Base-by-base conservation (phyloP, 345 rosid species). In the Camelina sativa region DNA sequence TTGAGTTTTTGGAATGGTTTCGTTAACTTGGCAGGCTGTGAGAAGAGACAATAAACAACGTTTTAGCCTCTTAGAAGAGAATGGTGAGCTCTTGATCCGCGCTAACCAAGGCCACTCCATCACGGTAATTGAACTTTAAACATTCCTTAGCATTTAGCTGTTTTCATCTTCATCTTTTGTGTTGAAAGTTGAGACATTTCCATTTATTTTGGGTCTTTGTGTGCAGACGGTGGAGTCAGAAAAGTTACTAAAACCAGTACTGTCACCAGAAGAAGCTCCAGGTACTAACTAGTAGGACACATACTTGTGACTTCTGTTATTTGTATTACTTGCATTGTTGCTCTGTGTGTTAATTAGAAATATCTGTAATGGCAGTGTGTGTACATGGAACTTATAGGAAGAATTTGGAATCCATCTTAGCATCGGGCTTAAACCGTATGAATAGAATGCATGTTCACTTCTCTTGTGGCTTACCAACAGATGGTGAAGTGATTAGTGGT, bases 101-200 rank as follows among this genome's bases (percentile, higher is more conserved):
- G 98, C 97, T 59, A 94, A 94, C 80, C 98, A 91, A 86, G 98
- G 98, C 46, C 98, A 94, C 75, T 84, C 98, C 0, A 65, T 94
- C 57, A 78, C 74, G 85, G 95, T 91, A 74, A 85, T 19, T 15
- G n/a, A 52, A 40, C 9, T 64, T 16, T 23, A 15, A 47, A 34
- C 41, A 16, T 20, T 16, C 16, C 19, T 59, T 32, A 2, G 13
- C 30, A 58, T 61, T 32, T 23, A 16, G 1, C 19, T 0, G 4
- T 13, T 50, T 52, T 30, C 65, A 2, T 11, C 13, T 40, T 40
- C 15, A 5, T 28, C 10, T 37, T 37, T 0, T 32, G 35, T 37
- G 11, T 37, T 37, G 40, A 37, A 37, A 37, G 40, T 37, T 37
- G 11, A 37, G 40, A 37, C 40, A 11, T 37, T 37, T 37, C 40